Evolutionary conservation across 176 grass and related monocot species (phyloP), one percentile per base, ranked within the genome.

Genomic region (Stipa capillata): DNA sequence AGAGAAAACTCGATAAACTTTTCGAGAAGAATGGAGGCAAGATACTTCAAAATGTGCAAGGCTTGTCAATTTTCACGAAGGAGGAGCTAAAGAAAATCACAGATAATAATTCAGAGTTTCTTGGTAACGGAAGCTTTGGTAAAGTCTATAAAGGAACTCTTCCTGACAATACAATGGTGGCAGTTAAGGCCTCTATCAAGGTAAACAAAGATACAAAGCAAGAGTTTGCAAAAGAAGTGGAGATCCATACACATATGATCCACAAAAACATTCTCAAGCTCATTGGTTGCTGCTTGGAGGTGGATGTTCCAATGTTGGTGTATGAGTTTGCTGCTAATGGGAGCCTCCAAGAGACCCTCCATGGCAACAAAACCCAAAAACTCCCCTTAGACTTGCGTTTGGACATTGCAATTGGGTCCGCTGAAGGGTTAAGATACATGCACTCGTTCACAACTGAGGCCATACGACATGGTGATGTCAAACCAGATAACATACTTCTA

Each of bases 401-500:
- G 57, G 45, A 79, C 15, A 79, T 79, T 18, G 60, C 45, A 51
- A 52, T 52, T 37, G 58, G 42, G 9, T 66, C 45, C 20, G 76
- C 76, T 6, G 32, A 79, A 27, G 76, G 60, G 6, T 6, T 66
- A 0, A 51, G 21, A 9, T 66, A 79, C 15, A 65, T 79, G 60
- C 76, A 79, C 45, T 52, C 58, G 6, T 77, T 13, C 41, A 33
- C 56, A 45, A 5, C 4, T 66, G 32, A 48, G 1, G 7, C n/a
- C 13, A 79, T 79, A 52, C n/a, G 58, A 4, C 76, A 79, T 27
- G 60, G 76, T 13, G 76, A 79, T 28, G 32, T 79, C n/a, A 79
- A 79, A 9, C 76, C 76, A 4, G 44, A 43, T 4, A 79, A 79
- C 18, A 79, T 79, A 79, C 76, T 79, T 79, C 32, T 79, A 9